Evolutionary conservation across 2,329 filamentous ascomycete genomes (phyloP).

Genomic region (Ascochyta lentis): DNA sequence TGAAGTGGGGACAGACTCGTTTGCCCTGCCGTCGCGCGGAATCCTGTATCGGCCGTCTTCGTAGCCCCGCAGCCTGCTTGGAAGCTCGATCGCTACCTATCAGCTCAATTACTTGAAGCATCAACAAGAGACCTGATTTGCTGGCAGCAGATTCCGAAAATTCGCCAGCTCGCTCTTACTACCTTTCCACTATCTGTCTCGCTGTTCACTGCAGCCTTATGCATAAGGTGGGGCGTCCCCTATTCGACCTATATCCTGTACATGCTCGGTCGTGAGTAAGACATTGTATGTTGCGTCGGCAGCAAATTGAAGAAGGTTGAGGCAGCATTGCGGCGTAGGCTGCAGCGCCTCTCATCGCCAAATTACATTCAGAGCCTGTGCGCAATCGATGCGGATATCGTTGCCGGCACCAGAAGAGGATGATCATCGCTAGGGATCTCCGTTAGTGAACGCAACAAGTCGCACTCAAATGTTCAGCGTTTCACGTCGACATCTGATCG

Average conservation of each 20-base stretch:
- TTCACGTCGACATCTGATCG: neutral
- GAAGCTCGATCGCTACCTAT: neutral
- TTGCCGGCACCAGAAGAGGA: neutral
- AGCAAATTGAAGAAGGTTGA: neutral
- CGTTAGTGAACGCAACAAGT: neutral
- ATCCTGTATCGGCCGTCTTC: neutral
- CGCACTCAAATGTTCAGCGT: neutral
- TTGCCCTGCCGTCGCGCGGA: neutral
- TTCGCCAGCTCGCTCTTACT: neutral
- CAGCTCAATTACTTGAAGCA: neutral
- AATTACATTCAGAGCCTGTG: conserved; percentile 2
- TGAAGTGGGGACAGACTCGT: neutral
- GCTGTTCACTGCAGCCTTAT: neutral
- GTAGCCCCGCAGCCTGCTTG: neutral
- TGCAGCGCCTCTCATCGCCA: neutral
- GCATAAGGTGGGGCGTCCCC: neutral
- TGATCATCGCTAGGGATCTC: neutral
- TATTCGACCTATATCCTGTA: neutral
- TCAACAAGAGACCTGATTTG: neutral
- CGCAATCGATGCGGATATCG: conserved; percentile 11
- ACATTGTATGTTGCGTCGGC: neutral
- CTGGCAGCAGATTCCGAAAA: neutral
- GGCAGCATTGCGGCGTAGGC: neutral
- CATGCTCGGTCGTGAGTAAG: neutral
- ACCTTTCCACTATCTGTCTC: neutral